Percentiles rank a stretch among this genome's conserved stretches.
Evolutionary conservation across 305 asterid species (phyloP).

Genomic region (Fraxinus angustifolia): DNA sequence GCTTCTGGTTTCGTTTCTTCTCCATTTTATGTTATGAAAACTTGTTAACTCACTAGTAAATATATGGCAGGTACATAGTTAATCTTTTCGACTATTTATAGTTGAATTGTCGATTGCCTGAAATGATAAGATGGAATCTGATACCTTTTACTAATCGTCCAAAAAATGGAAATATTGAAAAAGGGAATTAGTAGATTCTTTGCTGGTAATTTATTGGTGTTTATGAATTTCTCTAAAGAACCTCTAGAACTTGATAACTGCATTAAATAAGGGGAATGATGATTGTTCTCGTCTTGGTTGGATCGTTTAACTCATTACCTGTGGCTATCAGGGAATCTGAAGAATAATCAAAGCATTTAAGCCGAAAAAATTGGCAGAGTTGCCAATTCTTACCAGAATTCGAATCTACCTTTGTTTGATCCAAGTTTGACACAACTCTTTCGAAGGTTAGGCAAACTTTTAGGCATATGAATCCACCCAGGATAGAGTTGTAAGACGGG

Average conservation of each 20-base stretch:
- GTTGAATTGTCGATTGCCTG: neutral
- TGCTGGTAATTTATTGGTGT: neutral
- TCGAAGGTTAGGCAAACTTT: neutral
- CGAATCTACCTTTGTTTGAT: neutral
- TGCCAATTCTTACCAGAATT: neutral
- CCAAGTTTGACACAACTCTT: neutral
- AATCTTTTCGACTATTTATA: neutral
- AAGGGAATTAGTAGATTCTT: neutral
- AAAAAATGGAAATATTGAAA: neutral
- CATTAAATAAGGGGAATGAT: neutral
- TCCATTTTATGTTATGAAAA: slow-evolving; percentile 5
- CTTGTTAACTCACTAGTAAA: neutral
- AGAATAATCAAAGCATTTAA: too few relatives aligned
- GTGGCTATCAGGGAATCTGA: too few relatives aligned
- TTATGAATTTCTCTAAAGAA: neutral
- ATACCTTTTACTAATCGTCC: neutral
- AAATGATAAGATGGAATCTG: slow-evolving; percentile 12
- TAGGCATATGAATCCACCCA: neutral
- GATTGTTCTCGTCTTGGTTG: neutral
- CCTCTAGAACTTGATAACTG: neutral
- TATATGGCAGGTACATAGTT: neutral
- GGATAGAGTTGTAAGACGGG: neutral
- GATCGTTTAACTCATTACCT: neutral
- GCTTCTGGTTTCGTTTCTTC: slow-evolving; percentile 2
- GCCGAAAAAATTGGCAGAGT: neutral